These are phyloP conservation scores for Fraxinus floribunda DNA, from an alignment of 305 asterid genomes.

Conservation along the genomic window DNA sequence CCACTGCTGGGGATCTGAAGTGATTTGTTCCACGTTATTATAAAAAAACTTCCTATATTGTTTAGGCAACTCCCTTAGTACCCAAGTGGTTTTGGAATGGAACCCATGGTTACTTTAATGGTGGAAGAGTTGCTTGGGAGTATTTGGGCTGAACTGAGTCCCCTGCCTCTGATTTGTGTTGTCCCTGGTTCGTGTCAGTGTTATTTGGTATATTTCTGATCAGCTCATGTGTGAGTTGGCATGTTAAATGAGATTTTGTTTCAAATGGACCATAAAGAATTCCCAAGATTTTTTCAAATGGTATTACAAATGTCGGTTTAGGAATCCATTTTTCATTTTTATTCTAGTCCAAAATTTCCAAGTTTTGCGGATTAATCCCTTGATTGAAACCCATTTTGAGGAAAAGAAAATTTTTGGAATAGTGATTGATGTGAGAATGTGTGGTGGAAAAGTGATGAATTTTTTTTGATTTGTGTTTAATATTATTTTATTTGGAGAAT, in stretches of 20 bases:
- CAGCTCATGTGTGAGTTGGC: constrained; percentile 14
- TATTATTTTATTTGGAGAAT: too few relatives aligned
- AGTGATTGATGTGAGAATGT: too few relatives aligned
- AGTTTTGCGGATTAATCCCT: background rate
- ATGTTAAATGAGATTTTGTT: constrained; percentile 8
- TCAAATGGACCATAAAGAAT: background rate
- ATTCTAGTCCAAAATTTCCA: background rate
- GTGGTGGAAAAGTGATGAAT: too few relatives aligned
- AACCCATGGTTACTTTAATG: background rate
- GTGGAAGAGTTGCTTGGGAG: too few relatives aligned
- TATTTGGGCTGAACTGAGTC: too few relatives aligned
- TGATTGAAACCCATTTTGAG: too few relatives aligned
- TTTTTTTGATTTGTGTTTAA: too few relatives aligned
- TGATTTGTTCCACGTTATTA: background rate
- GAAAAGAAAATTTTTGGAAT: too few relatives aligned
- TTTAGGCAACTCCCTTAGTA: constrained; percentile 4
- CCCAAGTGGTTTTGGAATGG: background rate
- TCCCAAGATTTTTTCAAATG: background rate
- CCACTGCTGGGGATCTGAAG: constrained; percentile 9
- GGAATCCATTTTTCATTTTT: background rate
- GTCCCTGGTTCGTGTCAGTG: background rate
- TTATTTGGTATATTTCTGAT: constrained; percentile 11
- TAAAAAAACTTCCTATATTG: background rate
- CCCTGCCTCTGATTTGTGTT: background rate
- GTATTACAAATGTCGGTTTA: background rate